A percentile compares a stretch with the other conserved stretches of the same genome.
phyloP scores from a whole-genome alignment of 129 eudicot genomes.

The Lonicera japonica region DNA sequence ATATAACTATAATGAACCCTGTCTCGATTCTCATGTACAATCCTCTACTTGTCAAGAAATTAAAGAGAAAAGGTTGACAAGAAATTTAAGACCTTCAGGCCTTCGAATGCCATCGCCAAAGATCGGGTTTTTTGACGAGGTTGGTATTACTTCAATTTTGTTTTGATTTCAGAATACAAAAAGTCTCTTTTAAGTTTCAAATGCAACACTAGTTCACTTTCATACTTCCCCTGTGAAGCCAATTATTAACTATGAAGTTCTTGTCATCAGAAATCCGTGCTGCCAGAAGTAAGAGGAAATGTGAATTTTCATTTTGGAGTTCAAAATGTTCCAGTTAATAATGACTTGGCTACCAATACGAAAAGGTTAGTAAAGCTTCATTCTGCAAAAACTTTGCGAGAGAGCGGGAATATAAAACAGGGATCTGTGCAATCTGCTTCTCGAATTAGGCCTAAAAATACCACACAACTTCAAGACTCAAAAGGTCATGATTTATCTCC shows the following conservation, averaged over 20 bases:
- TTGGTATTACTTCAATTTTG: slow-evolving; percentile 7
- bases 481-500: slow-evolving; percentile 2
- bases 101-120: slow-evolving; percentile 71
- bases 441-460: not conserved
- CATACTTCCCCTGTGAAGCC: no score
- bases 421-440: slow-evolving; percentile 3
- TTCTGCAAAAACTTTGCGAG: not conserved
- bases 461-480: no score
- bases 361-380: slow-evolving; percentile 14
- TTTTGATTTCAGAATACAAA: not conserved
- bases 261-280: slow-evolving; percentile 25
- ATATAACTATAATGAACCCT: not conserved
- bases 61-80: slow-evolving; percentile 3
- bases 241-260: no score
- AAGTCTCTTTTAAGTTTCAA: not conserved
- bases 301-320: slow-evolving; percentile 17
- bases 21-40: not conserved
- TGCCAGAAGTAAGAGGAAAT: slow-evolving; percentile 6
- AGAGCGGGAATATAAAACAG: not conserved
- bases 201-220: no score
- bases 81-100: slow-evolving; percentile 38
- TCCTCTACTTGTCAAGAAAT: not conserved
- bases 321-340: slow-evolving; percentile 14
- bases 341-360: not conserved
- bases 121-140: slow-evolving; percentile 76